A percentile compares a stretch with the other conserved stretches of the same genome.
These are phyloP conservation scores for Nicotiana sylvestris DNA, from an alignment of 257 asterid genomes.

Conservation along the genomic window DNA sequence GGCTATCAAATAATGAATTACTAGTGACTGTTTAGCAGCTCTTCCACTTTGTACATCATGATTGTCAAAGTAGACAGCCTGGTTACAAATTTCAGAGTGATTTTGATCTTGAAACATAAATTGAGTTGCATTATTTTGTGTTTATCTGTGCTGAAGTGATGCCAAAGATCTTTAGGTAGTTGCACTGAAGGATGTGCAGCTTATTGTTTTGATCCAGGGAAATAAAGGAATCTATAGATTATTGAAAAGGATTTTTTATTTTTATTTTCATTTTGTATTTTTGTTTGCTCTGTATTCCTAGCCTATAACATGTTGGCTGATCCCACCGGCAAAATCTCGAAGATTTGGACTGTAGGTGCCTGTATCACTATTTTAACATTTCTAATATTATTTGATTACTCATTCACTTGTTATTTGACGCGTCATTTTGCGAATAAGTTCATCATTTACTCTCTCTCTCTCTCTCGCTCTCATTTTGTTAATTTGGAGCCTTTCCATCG, in stretches of 20 bases:
- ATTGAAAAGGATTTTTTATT: background rate
- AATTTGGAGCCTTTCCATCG: background rate
- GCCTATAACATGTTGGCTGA: background rate
- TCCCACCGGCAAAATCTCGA: background rate
- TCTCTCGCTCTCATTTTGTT: background rate
- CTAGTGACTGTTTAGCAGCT: background rate
- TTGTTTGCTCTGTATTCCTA: background rate
- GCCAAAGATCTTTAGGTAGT: background rate
- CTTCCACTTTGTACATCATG: background rate
- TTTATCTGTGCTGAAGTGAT: background rate
- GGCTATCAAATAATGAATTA: background rate
- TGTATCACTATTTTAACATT: background rate
- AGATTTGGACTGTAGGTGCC: background rate
- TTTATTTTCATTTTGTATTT: background rate
- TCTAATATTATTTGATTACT: background rate
- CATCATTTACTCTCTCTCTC: background rate
- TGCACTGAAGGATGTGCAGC: background rate
- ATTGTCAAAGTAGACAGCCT: background rate
- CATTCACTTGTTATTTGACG: background rate
- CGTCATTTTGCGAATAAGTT: background rate
- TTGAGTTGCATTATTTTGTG: background rate
- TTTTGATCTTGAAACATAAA: background rate
- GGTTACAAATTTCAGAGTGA: background rate
- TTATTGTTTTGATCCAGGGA: background rate
- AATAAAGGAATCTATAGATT: conserved; percentile 2